Percentiles rank a stretch among this genome's conserved stretches.
phyloP scores from a whole-genome alignment of 768 basidiomycete genomes.

The Naganishia onofrii region DNA sequence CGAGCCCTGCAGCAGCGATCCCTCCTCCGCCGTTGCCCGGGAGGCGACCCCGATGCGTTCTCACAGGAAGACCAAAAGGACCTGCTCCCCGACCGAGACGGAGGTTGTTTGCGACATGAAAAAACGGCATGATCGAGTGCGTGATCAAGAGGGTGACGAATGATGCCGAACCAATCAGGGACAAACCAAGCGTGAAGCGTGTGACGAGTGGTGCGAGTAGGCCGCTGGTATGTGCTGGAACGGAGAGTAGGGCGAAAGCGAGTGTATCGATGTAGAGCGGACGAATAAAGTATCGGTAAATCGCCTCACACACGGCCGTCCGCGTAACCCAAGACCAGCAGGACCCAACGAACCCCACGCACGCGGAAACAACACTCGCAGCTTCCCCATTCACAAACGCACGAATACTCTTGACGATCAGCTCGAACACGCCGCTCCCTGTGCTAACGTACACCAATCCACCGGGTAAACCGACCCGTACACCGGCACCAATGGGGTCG shows the following conservation, averaged over 20 bases:
- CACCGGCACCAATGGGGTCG: constrained; percentile 22
- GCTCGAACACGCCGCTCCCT: constrained; percentile 28
- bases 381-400: constrained; percentile 33
- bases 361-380: constrained; percentile 13
- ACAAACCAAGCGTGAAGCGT: constrained; percentile 31
- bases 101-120: constrained; percentile 31
- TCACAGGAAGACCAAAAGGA: constrained; percentile 23
- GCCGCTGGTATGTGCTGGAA: neutral
- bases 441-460: constrained; percentile 24
- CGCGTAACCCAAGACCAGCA: neutral
- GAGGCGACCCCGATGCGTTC: constrained; percentile 3
- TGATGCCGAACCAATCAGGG: constrained; percentile 30
- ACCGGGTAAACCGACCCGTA: constrained; percentile 26
- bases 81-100: constrained; percentile 29
- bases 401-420: constrained; percentile 30
- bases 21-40: neutral
- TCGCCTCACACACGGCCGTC: too few relatives aligned
- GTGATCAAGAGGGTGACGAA: constrained; percentile 32
- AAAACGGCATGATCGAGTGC: constrained; percentile 26
- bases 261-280: neutral
- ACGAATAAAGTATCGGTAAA: neutral
- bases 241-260: neutral
- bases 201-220: constrained; percentile 19
- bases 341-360: neutral
- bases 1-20: constrained; percentile 20